phyloP scores from a whole-genome alignment of 495 filamentous ascomycete genomes.

The Xylaria venustula region DNA sequence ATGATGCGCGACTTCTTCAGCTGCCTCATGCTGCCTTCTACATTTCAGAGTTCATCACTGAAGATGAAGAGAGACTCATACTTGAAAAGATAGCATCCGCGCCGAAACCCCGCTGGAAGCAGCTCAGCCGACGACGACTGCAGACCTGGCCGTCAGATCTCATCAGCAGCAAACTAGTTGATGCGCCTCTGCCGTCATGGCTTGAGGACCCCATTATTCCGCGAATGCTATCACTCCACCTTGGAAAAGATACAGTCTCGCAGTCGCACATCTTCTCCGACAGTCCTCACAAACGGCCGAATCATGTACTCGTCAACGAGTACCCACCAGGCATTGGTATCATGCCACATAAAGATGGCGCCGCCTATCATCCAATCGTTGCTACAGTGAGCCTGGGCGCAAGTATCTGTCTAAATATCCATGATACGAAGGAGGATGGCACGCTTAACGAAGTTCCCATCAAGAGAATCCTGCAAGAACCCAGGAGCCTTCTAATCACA shows the following conservation, averaged over 20 bases:
- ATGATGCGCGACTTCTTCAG: slow-evolving; percentile 52
- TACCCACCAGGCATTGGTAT: slow-evolving; percentile 88
- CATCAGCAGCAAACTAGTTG: slow-evolving; percentile 69
- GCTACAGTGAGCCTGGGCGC: slow-evolving; percentile 85
- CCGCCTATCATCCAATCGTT: slow-evolving; percentile 81
- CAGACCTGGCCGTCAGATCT: slow-evolving; percentile 88
- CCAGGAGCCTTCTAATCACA: slow-evolving; percentile 77
- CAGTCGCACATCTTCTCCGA: slow-evolving; percentile 58
- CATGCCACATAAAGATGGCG: slow-evolving; percentile 93
- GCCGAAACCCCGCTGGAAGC: slow-evolving; percentile 79
- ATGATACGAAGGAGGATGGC: slow-evolving; percentile 59
- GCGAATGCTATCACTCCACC: slow-evolving; percentile 57
- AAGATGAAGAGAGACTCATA: slow-evolving; percentile 69
- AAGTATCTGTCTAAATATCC: slow-evolving; percentile 74
- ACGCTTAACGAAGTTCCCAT: slow-evolving; percentile 43
- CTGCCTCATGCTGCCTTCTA: slow-evolving; percentile 76
- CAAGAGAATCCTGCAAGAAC: slow-evolving; percentile 82
- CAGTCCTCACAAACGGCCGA: slow-evolving; percentile 73
- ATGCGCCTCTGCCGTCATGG: slow-evolving; percentile 74
- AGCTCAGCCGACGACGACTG: slow-evolving; percentile 79
- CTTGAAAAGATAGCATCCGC: slow-evolving; percentile 64
- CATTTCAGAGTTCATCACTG: slow-evolving; percentile 80
- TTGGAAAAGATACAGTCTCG: slow-evolving; percentile 22
- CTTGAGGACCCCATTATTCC: slow-evolving; percentile 67
- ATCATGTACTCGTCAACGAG: slow-evolving; percentile 93